Conservation (phyloP, 495 filamentous ascomycete genomes). For the Penicillium canescens region DNA sequence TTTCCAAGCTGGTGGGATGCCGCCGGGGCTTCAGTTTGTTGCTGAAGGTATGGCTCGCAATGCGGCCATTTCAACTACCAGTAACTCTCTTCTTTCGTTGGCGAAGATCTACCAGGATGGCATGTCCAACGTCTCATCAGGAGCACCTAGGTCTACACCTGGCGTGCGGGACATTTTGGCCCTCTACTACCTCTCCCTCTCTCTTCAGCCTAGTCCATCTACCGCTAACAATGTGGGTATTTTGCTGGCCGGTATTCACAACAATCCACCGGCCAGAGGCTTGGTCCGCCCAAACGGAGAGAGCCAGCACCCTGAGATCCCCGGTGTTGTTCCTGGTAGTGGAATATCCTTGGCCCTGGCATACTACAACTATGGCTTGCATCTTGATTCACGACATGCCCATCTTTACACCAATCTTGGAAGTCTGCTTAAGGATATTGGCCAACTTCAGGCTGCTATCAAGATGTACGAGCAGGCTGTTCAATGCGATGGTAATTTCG, state of each 20-base stretch:
- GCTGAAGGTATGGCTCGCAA: conserved; percentile 70
- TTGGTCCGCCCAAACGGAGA: conserved; percentile 34
- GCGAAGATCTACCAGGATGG: conserved; percentile 99
- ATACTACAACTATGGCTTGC: conserved; percentile 91
- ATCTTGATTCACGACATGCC: conserved; percentile 87
- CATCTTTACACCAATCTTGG: conserved; percentile 97
- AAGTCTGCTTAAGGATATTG: conserved; percentile 94
- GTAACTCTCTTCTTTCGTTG: conserved; percentile 90
- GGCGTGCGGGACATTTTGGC: conserved; percentile 92
- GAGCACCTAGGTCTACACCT: conserved; percentile 60
- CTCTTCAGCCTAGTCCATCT: conserved; percentile 92
- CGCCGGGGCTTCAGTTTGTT: conserved; percentile 81
- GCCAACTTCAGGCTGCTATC: conserved; percentile 87
- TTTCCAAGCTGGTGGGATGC: conserved; percentile 73
- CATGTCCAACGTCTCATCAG: conserved; percentile 75
- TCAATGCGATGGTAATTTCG: conserved; percentile 85
- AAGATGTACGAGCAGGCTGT: conserved; percentile 98
- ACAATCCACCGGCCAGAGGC: conserved; percentile 54
- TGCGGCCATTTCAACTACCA: conserved; percentile 88
- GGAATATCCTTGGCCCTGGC: conserved; percentile 85
- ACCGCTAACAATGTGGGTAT: conserved; percentile 99
- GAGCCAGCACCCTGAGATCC: conserved; percentile 55
- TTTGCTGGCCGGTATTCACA: conserved; percentile 89
- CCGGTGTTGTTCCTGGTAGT: conserved; percentile 81
- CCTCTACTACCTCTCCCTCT: conserved; percentile 94